Evolutionary conservation across 2,329 filamentous ascomycete species (phyloP).

Genomic region (Aspergillus sp.): DNA sequence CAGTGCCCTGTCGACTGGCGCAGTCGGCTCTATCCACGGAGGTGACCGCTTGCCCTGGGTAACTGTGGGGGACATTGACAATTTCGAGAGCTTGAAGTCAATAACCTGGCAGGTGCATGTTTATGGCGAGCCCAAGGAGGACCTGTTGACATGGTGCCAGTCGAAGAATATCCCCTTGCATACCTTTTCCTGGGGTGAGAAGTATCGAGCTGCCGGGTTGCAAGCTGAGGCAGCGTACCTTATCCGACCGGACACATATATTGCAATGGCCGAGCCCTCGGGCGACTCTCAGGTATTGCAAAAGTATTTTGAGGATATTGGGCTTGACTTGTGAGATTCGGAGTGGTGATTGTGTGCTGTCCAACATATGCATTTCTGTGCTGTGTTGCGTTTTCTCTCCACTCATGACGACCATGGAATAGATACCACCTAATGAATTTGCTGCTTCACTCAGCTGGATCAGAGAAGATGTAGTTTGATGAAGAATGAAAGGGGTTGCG

Average conservation of each 20-base stretch:
- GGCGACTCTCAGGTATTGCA: slow-evolving; percentile 27
- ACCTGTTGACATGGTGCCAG: slow-evolving; percentile 32
- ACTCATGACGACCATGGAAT: not conserved
- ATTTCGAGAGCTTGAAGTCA: slow-evolving; percentile 30
- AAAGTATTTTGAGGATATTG: slow-evolving; percentile 26
- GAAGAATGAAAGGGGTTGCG: not conserved
- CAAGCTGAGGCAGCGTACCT: slow-evolving; percentile 33
- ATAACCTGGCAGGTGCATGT: slow-evolving; percentile 40
- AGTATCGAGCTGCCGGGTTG: slow-evolving; percentile 29
- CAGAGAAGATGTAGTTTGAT: not conserved
- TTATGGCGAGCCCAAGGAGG: slow-evolving; percentile 26
- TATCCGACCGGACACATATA: slow-evolving; percentile 37
- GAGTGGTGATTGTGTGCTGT: not conserved
- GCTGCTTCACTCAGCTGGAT: not conserved
- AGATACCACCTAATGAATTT: not conserved
- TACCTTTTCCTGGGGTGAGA: slow-evolving; percentile 31
- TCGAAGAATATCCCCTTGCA: slow-evolving; percentile 24
- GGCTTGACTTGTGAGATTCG: slow-evolving; percentile 13
- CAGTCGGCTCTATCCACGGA: slow-evolving; percentile 45
- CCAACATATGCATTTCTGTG: not conserved
- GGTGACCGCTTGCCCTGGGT: slow-evolving; percentile 53
- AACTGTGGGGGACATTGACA: slow-evolving; percentile 28
- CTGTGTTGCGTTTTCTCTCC: not conserved
- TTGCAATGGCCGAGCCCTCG: slow-evolving; percentile 29
- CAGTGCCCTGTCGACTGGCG: slow-evolving; percentile 43